Base-by-base conservation (phyloP, 345 rosid species). In the Rhodomyrtus tomentosa region DNA sequence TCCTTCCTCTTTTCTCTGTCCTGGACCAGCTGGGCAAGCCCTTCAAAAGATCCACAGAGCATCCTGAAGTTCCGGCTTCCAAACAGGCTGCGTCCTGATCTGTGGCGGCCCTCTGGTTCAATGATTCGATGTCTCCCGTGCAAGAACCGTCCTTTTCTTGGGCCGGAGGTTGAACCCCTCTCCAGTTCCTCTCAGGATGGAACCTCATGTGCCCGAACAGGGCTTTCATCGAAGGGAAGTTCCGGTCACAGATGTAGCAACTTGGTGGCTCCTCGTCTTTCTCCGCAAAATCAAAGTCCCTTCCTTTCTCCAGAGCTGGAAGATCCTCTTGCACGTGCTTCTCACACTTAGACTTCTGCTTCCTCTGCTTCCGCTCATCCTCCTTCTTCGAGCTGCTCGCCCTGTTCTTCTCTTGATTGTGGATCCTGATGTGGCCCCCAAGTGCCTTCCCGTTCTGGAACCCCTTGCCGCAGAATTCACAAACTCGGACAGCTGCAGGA, bases 151-250 rank as follows among this genome's bases (percentile, higher is more conserved):
- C 80, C 81, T 72, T 80, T 40, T 83, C 85, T 20, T 50, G 73
- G 55, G 92, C 89, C 1, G 95, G 93, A 10, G 93, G 96, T 51
- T 87, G 85, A 81, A 90, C 84, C 14, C 97, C 96, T 83, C 93
- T 91, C 93, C 94, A 93, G 62, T 85, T 87, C 27, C 96, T 88
- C 51, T 92, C 95, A 25, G 97, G 98, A 68, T 95, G 98, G 83
- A 92, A 90, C 88, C 95, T 90, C 97, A 95, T 95, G 90, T 95
- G 98, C n/a, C 98, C 97, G 81, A 90, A 95, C 88, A 92, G 86
- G 42, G 93, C 91, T 79, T 89, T 89, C 88, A 54, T 85, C 2
- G 93, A 89, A 58, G 59, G 85, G 56, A 86, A 86, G 81, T 6
- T 59, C 55, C 80, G 48, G 56, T 83, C 74, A 73, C 87, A 86